These are phyloP conservation scores for Pyrrhoderma lamaoense DNA, from an alignment of 1,284 basidiomycete species.

Conservation along the genomic window DNA sequence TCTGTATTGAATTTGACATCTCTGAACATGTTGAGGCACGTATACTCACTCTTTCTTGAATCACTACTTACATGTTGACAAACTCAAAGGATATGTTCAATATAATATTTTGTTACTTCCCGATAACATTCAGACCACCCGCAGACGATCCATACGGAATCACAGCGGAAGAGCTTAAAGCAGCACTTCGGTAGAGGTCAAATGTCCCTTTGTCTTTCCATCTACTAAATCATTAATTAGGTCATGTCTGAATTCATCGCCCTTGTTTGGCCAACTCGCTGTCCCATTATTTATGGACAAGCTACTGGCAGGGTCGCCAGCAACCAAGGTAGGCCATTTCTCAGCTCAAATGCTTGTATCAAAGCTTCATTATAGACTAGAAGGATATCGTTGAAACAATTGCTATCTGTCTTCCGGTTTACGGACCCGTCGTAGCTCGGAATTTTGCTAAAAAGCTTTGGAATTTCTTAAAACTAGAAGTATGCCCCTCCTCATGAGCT, in stretches of 20 bases:
- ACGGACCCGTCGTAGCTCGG: constrained; percentile 58
- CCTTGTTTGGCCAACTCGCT: constrained; percentile 78
- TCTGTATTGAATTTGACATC: constrained; percentile 86
- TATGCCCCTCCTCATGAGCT: constrained; percentile 26
- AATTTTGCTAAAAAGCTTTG: constrained; percentile 71
- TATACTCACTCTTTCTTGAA: neutral
- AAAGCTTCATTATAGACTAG: constrained; percentile 33
- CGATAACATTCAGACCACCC: constrained; percentile 93
- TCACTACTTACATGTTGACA: neutral
- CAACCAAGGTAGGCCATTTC: constrained; percentile 61
- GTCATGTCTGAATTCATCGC: constrained; percentile 69
- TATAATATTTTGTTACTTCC: constrained; percentile 97
- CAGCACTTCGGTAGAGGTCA: constrained; percentile 53
- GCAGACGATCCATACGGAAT: constrained; percentile 95
- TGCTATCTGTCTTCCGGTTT: constrained; percentile 70
- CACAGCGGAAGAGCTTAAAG: constrained; percentile 79
- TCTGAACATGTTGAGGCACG: constrained; percentile 68
- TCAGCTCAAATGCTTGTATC: neutral
- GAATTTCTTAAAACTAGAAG: constrained; percentile 86
- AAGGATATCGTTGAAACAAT: constrained; percentile 78
- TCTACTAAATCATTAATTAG: constrained; percentile 19
- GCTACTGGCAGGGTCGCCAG: constrained; percentile 74
- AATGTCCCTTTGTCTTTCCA: neutral
- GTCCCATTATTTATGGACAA: constrained; percentile 92
- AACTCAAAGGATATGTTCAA: constrained; percentile 82